phyloP scores from a whole-genome alignment of 2,329 filamentous ascomycete genomes.

The Berkeleyomyces basicola region DNA sequence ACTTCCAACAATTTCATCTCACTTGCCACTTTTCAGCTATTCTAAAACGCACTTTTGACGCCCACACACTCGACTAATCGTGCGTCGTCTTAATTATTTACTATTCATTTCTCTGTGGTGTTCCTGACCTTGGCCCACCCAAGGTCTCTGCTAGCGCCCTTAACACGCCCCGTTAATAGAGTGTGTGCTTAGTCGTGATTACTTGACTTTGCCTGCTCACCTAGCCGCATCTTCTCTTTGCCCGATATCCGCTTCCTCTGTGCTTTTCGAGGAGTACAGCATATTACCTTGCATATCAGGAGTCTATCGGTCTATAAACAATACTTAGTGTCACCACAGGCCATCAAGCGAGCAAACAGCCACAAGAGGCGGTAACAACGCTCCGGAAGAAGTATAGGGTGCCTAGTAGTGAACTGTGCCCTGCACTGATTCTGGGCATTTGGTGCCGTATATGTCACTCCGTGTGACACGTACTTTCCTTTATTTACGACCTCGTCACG shows the following conservation, averaged over 20 bases:
- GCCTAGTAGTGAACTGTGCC: slow-evolving; percentile 1
- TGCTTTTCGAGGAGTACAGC: background rate
- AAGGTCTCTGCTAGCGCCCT: background rate
- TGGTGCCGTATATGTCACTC: slow-evolving; percentile 1
- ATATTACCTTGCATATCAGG: background rate
- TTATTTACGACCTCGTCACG: background rate
- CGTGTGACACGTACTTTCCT: background rate
- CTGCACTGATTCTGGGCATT: background rate
- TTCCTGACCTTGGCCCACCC: background rate
- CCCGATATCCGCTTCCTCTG: background rate
- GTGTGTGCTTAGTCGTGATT: background rate
- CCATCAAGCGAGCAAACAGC: background rate
- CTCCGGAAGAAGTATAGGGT: background rate
- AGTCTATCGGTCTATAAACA: background rate
- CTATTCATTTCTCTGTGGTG: background rate
- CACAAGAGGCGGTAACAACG: background rate
- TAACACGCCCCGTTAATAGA: background rate
- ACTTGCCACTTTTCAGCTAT: background rate
- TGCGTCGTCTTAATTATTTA: background rate
- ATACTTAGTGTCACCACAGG: background rate
- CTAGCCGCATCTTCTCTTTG: background rate
- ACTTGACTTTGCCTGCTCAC: background rate
- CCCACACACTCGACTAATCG: background rate
- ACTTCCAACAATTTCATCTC: background rate
- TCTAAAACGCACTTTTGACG: background rate